Evolutionary conservation across 345 rosid species (phyloP).

Genomic region (Firmiana major): DNA sequence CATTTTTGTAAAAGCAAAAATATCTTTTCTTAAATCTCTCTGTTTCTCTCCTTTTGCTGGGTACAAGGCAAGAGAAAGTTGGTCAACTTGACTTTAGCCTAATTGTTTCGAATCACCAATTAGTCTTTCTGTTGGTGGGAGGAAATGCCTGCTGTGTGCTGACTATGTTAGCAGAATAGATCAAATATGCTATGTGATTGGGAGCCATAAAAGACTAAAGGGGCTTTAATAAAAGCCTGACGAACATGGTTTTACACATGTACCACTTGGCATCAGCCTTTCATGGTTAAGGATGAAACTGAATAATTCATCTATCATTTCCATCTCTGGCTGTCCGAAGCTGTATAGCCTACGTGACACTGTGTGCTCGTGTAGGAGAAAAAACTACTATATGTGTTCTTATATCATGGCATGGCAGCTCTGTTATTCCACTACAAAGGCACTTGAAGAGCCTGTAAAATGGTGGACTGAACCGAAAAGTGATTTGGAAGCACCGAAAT

Average conservation of each 20-base stretch:
- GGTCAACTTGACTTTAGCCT: background rate
- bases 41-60: too few relatives aligned
- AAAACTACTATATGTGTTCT: background rate
- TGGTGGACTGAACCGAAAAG: slow-evolving; percentile 56
- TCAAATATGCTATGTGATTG: background rate
- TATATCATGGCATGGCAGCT: background rate
- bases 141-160: too few relatives aligned
- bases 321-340: background rate
- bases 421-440: slow-evolving; percentile 59
- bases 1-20: too few relatives aligned
- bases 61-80: too few relatives aligned
- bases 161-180: background rate
- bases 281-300: background rate
- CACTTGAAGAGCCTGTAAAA: slow-evolving; percentile 78
- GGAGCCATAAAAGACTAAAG: background rate
- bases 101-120: background rate
- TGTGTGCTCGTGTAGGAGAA: background rate
- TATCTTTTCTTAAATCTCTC: too few relatives aligned
- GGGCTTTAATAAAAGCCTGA: background rate
- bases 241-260: slow-evolving; percentile 10
- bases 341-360: too few relatives aligned
- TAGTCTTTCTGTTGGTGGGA: background rate
- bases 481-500: slow-evolving; percentile 80
- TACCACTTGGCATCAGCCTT: background rate
- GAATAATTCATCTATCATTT: background rate